Evolutionary conservation across 805 yeast genomes (phyloP), one percentile per base, ranked within the genome.

Genomic region (Metschnikowia baotianmanensis): DNA sequence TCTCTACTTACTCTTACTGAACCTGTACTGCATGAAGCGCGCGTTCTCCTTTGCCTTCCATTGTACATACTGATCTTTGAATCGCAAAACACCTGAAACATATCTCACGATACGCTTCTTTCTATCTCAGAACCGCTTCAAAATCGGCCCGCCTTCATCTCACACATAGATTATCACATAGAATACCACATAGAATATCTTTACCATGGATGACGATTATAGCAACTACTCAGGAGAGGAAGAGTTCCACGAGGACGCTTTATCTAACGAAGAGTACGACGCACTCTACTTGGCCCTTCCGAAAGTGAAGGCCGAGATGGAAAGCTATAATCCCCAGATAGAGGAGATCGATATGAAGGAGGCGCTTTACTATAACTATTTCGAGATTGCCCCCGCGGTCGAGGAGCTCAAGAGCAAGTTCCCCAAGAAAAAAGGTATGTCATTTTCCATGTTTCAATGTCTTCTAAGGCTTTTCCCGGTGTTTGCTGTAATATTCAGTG

Each of bases 301-400:
- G 1, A 28, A 47, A 19, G 58, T 77, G 16, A 72, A 70, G 53
- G 41, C 55, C 25, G 51, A 57, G 38, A 48, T 75, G 25, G 56
- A 49, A 15, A 62, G 62, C 7, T 74, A 72, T 49, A 65, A 70
- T 40, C 69, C 74, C 36, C 56, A 57, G 7, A 68, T 77, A 34
- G 64, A 68, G 7, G 83, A 78, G 19, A 52, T 63, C 11, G 77
- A 73, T 33, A 58, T 83, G 45, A 76, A 79, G 51, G 83, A 79
- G 47, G 63, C 78, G 0, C 63, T 84, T 9, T 82, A 82, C 74
- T 67, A 66, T 47, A 77, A 78, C 50, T 80, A 80, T 55, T 74
- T 75, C 53, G 80, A 76, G 31, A 52, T 79, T 4, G 77, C 73
- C 4, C 71, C 72, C 10, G 58, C 86, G 0, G 48, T 80, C 6